Conservation (phyloP, 1,139 yeast species). For the Petasospora fabianii region DNA sequence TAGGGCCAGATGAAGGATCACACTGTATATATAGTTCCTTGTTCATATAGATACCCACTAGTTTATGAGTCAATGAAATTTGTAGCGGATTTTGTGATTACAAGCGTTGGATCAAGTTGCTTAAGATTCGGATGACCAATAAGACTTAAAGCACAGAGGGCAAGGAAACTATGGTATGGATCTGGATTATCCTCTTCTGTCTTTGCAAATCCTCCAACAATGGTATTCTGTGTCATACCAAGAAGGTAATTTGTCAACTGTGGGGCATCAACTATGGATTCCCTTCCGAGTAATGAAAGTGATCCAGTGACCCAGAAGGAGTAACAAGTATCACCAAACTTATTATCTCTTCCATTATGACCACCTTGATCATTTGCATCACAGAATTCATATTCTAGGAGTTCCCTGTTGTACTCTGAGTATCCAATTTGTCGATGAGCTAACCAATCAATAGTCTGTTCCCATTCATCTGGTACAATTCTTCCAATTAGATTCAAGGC, state of each 20-base stretch:
- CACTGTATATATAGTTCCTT: no score
- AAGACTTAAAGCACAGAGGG: conserved; percentile 53
- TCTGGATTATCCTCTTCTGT: conserved; percentile 63
- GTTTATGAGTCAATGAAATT: not conserved
- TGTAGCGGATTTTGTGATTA: conserved; percentile 13
- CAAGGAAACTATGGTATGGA: conserved; percentile 64
- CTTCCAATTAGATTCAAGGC: conserved; percentile 46
- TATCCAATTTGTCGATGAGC: conserved; percentile 56
- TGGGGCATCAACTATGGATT: conserved; percentile 36
- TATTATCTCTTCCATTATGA: conserved; percentile 84
- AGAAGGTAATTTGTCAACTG: conserved; percentile 47
- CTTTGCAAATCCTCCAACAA: conserved; percentile 85
- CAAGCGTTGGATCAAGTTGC: conserved; percentile 25
- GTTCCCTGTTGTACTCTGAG: conserved; percentile 24
- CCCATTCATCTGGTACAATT: conserved; percentile 31
- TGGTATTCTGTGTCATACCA: conserved; percentile 53
- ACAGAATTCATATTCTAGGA: conserved; percentile 21
- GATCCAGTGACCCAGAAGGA: conserved; percentile 83
- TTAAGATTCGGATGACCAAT: conserved; percentile 27
- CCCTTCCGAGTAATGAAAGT: conserved; percentile 39
- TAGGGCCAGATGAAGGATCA: no score
- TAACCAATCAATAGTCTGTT: conserved; percentile 52
- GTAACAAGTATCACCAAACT: conserved; percentile 86
- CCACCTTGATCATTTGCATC: conserved; percentile 56
- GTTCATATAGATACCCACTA: no score